Percentiles rank a stretch among this genome's conserved stretches.
These are phyloP conservation scores for Saprolegnia parasitica DNA, from an alignment of 352 stramenopile genomes.

Conservation along the genomic window DNA sequence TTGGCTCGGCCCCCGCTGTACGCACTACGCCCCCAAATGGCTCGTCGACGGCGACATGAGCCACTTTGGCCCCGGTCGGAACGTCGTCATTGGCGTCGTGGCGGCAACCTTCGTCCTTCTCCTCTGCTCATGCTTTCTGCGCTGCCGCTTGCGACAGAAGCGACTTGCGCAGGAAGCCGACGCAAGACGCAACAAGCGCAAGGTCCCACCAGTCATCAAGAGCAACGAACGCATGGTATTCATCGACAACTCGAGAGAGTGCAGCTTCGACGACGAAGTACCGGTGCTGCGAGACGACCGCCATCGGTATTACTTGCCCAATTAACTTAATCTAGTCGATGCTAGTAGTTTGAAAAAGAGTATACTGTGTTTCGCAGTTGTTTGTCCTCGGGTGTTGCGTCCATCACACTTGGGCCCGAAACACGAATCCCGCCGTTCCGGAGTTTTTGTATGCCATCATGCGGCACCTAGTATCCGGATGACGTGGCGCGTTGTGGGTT, in stretches of 20 bases:
- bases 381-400: too few relatives aligned
- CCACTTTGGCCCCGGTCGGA: not conserved
- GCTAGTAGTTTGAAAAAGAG: not conserved
- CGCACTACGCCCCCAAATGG: not conserved
- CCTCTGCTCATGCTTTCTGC: not conserved
- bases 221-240: not conserved
- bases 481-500: too few relatives aligned
- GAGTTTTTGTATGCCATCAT: too few relatives aligned
- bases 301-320: not conserved
- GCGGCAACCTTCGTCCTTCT: not conserved
- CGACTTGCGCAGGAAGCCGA: not conserved
- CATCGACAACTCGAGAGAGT: not conserved
- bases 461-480: too few relatives aligned
- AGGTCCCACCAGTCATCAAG: not conserved
- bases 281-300: not conserved
- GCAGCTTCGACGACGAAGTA: not conserved
- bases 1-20: constrained; percentile 54
- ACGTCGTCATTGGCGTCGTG: not conserved
- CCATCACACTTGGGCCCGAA: too few relatives aligned
- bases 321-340: not conserved
- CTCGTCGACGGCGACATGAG: not conserved
- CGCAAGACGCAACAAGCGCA: not conserved
- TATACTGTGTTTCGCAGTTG: too few relatives aligned
- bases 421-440: too few relatives aligned
- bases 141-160: not conserved